Evolutionary conservation across 257 asterid species (phyloP).

Genomic region (Hygrophila difformis): DNA sequence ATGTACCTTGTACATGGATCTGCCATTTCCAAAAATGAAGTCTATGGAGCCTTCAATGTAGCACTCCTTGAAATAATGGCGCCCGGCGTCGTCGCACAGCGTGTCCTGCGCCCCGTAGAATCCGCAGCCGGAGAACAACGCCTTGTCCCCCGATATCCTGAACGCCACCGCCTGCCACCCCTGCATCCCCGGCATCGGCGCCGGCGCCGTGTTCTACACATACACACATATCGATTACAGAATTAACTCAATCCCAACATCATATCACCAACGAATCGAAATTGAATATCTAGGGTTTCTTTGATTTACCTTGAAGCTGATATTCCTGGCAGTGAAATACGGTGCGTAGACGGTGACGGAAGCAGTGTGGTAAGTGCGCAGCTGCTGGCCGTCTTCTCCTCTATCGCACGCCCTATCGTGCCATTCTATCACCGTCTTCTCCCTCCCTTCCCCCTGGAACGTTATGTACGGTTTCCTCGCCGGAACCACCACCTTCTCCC

Average conservation of each 20-base stretch:
- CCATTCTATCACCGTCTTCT: slow-evolving; percentile 71
- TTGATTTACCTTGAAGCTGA: slow-evolving; percentile 65
- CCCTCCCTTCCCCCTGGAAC: slow-evolving; percentile 74
- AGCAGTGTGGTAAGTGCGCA: slow-evolving; percentile 80
- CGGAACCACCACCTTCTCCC: slow-evolving; percentile 87
- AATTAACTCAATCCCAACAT: neutral
- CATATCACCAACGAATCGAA: too few relatives aligned
- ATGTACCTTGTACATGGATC: slow-evolving; percentile 83
- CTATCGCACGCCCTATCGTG: slow-evolving; percentile 78
- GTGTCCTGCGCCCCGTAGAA: slow-evolving; percentile 93
- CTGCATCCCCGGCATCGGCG: slow-evolving; percentile 85
- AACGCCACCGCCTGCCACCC: slow-evolving; percentile 97
- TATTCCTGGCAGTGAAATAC: slow-evolving; percentile 69
- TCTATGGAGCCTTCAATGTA: slow-evolving; percentile 90
- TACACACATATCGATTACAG: neutral
- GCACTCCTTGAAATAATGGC: slow-evolving; percentile 87
- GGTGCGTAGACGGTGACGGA: slow-evolving; percentile 66
- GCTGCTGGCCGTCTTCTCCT: slow-evolving; percentile 80
- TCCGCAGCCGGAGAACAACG: slow-evolving; percentile 79
- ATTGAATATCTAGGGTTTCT: too few relatives aligned
- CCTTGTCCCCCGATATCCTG: slow-evolving; percentile 84
- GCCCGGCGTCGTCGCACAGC: slow-evolving; percentile 87
- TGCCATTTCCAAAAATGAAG: slow-evolving; percentile 87
- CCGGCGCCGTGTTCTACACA: slow-evolving; percentile 75
- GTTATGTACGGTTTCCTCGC: slow-evolving; percentile 71